Base-by-base conservation (phyloP, 768 basidiomycete genomes). In the Cyclocybe aegerita region DNA sequence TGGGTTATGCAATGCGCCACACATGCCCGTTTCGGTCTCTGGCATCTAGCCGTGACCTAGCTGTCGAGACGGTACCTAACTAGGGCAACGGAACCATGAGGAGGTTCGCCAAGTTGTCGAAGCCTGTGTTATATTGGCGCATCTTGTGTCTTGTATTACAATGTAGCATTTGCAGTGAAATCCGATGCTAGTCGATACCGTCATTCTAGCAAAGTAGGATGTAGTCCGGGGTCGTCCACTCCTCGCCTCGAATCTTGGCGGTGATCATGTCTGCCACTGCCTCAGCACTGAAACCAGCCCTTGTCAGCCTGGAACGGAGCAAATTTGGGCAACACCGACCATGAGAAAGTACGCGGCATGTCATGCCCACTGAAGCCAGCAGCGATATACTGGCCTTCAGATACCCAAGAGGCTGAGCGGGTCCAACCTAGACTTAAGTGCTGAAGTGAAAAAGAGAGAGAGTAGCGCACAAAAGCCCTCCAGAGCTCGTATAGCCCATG, bases 301-400 rank as follows among this genome's bases (percentile, higher is more conserved):
- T 30, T 35, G 7, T 35, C 29, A 11, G 14, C 29, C 37, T 23
- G 39, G 15, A n/a, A 12, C 36, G 39, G 29, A 45, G 36, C 9
- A 48, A 8, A 29, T 1, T 16, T 14, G 10, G 10, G 23, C 23
- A 23, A 5, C 1, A 54, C 77, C 37, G 57, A 86, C 88, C 87
- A 89, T 31, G 78, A 81, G 63, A 78, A 90, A 0, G 85, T 81
- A 4, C 86, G 80, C 4, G 89, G 81, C 88, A 92, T 91, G 0
- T 90, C 90, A 55, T 91, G 90, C 1, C 90, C 90, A 0, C 80
- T 74, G 57, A 81, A 90, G 3, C 88, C 90, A 0, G 83, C 88
- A 6, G 82, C 72, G 10, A 91, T 81, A 60, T 81, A 90, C 53
- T 90, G 88, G 0, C 86, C 85, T 6, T 72, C 57, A 49, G 7